These are phyloP conservation scores for Fusarium foetens DNA, from an alignment of 2,329 filamentous ascomycete genomes.

Conservation along the genomic window DNA sequence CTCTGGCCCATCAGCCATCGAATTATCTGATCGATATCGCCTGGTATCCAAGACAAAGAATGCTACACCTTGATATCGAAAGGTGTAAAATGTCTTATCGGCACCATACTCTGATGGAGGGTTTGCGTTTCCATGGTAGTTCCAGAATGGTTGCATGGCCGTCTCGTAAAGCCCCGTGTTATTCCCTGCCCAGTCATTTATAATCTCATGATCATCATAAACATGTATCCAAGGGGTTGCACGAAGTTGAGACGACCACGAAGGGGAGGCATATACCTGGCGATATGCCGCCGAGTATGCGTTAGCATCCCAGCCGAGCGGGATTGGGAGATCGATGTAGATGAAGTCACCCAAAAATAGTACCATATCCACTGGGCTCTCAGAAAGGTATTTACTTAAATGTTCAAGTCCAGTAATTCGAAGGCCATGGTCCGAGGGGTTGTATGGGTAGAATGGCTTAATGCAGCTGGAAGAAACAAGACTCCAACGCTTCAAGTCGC, in stretches of 20 bases:
- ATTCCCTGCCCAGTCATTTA: neutral
- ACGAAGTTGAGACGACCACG: neutral
- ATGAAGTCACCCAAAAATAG: neutral
- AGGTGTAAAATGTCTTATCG: neutral
- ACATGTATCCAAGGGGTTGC: neutral
- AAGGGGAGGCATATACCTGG: neutral
- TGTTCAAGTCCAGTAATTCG: neutral
- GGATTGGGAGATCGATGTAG: neutral
- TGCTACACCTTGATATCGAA: neutral
- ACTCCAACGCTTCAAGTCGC: neutral
- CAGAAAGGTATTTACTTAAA: fast-evolving
- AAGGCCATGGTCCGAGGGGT: neutral
- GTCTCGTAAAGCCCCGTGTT: neutral
- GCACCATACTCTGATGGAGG: neutral
- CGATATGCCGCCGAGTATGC: neutral
- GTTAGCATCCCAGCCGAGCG: neutral
- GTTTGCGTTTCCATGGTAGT: neutral
- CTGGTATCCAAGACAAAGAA: neutral
- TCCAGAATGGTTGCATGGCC: neutral
- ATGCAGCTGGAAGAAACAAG: neutral
- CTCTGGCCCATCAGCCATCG: neutral
- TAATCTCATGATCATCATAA: conserved; percentile 1
- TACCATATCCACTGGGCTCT: neutral
- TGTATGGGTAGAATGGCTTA: neutral
- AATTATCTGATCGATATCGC: neutral